Percentiles rank a stretch among this genome's conserved stretches.
Conservation (phyloP, 352 stramenopile genomes). For the Bremia lactucae region DNA sequence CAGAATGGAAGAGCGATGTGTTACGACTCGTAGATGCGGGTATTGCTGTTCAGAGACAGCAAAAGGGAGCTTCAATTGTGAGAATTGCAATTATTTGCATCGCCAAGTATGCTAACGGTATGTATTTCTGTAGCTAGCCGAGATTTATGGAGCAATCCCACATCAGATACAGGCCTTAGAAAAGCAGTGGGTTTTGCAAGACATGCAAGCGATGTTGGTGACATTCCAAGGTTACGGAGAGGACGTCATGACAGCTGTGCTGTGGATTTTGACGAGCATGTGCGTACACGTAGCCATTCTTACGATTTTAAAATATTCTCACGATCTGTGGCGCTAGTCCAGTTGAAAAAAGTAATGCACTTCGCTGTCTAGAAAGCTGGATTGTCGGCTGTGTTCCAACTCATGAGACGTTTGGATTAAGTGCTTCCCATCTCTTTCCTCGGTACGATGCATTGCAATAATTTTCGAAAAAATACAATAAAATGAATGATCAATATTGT, state of each 20-base stretch:
- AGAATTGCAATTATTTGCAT: not conserved
- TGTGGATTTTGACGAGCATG: constrained; percentile 33
- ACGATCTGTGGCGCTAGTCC: constrained; percentile 17
- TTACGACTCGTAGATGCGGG: constrained; percentile 35
- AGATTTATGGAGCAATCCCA: constrained; percentile 38
- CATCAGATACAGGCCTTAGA: constrained; percentile 27
- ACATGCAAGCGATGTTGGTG: constrained; percentile 20
- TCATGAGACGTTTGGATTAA: constrained; percentile 39
- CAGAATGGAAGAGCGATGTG: constrained; percentile 35
- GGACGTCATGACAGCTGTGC: constrained; percentile 32
- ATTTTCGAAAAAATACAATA: too few species aligned
- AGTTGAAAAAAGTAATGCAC: constrained; percentile 22
- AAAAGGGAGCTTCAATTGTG: constrained; percentile 30
- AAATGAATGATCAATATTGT: too few species aligned
- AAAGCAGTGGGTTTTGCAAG: constrained; percentile 12
- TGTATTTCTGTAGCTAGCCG: constrained; percentile 23
- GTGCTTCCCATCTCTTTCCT: constrained; percentile 25
- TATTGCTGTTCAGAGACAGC: constrained; percentile 18
- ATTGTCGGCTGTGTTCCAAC: constrained; percentile 41
- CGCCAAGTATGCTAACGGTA: not conserved
- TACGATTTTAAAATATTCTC: not conserved
- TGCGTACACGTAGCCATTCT: constrained; percentile 7
- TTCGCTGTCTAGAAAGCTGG: constrained; percentile 62
- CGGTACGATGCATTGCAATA: constrained; percentile 13
- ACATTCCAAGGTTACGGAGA: constrained; percentile 29